Evolutionary conservation across 805 yeast genomes (phyloP), one percentile per base, ranked within the genome.

Genomic region (Saccharomycopsis sp.): DNA sequence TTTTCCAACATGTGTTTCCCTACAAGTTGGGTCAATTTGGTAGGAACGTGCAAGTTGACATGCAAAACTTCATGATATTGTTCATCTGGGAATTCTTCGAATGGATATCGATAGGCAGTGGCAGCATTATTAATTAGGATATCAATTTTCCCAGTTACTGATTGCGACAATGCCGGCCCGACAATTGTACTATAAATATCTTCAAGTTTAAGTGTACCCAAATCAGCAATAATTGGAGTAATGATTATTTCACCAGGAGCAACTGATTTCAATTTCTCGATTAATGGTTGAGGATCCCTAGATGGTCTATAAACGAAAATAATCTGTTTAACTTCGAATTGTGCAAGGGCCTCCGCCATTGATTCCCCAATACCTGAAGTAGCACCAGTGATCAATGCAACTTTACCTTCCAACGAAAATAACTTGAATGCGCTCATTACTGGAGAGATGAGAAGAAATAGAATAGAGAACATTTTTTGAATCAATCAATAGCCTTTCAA

Each of bases 331-430:
- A 71, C 70, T 29, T 71, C 73, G 8, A 67, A 62, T 52, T 68
- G 70, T 20, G 71, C 72, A 34, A 63, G 60, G 1, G 62, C 65
- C 47, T 64, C 62, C 24, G 70, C 65, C 36, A 67, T 65, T 35
- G 68, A 69, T 44, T 59, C 60, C 9, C 74, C 74, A 43, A 69
- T 65, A 4, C 74, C 74, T 14, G 63, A 57, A 45, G 67, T 60
- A 13, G 70, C 70, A 6, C 74, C 74, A 2, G 74, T 69, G 28
- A 69, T 67, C 14, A 67, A 56, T 4, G 70, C 70, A 16, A 66
- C 70, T 49, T 64, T 65, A 24, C 65, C 70, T 52, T 59, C 57
- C 39, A 68, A 60, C n/a, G 72, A 63, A 53, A 70, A 70, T 52
- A 67, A 62, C 19, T 58, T 55, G 35, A 31, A 31, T 9, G 20